Conservation (phyloP, 495 filamentous ascomycete species). For the Penicillium bialowiezense region DNA sequence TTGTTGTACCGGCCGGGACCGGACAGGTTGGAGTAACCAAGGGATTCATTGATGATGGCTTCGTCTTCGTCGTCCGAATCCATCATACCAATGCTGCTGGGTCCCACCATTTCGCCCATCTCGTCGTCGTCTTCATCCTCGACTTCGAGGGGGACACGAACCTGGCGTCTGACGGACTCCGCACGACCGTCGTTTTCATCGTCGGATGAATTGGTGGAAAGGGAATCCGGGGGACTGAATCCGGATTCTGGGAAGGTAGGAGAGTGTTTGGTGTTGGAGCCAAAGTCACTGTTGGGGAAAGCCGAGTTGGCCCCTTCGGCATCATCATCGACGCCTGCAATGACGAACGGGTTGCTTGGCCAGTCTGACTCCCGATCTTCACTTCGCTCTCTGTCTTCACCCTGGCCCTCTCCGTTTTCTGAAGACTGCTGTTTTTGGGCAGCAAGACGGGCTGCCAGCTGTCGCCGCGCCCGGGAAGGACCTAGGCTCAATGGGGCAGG, state of each 20-base stretch:
- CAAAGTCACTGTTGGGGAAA: constrained; percentile 38
- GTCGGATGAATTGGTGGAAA: constrained; percentile 42
- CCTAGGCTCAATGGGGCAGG: constrained; percentile 63
- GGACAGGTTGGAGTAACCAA: constrained; percentile 41
- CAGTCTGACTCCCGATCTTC: constrained; percentile 31
- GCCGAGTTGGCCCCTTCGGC: constrained; percentile 42
- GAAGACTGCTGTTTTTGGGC: constrained; percentile 61
- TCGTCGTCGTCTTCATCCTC: constrained; percentile 50
- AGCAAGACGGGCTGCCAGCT: constrained; percentile 79
- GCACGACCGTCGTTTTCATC: constrained; percentile 35
- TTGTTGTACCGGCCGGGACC: constrained; percentile 34
- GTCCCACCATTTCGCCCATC: constrained; percentile 50
- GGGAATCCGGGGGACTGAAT: constrained; percentile 43
- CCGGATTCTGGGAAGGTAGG: constrained; percentile 39
- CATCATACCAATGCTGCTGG: constrained; percentile 35
- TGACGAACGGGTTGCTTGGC: constrained; percentile 43
- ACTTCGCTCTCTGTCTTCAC: constrained; percentile 22
- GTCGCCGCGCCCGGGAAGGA: constrained; percentile 81
- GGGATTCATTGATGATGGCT: constrained; percentile 47
- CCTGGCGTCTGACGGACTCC: constrained; percentile 34
- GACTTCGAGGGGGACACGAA: constrained; percentile 44
- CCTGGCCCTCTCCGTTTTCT: constrained; percentile 31
- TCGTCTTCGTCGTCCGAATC: constrained; percentile 50
- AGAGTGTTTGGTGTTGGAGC: constrained; percentile 27
- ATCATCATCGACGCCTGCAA: constrained; percentile 43